Evolutionary conservation across 805 yeast genomes (phyloP).

Genomic region (Spathaspora sp.): DNA sequence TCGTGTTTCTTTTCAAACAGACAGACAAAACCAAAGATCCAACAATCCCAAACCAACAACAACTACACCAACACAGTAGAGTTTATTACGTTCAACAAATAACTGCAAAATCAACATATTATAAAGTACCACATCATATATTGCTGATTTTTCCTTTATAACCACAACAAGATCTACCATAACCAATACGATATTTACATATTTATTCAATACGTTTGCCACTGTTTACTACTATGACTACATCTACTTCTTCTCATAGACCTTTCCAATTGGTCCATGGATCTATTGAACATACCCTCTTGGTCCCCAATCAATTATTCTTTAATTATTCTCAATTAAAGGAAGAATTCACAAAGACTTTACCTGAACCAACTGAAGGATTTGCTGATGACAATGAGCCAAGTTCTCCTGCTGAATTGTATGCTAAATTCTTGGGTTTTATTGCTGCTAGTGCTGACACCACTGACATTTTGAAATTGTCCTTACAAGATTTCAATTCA

Average conservation of each 20-base stretch:
- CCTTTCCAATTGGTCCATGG: slow-evolving; percentile 86
- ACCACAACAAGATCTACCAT: background rate
- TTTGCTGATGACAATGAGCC: slow-evolving; percentile 88
- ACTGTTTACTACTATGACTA: background rate
- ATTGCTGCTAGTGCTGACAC: slow-evolving; percentile 40
- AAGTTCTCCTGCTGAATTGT: slow-evolving; percentile 76
- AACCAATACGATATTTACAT: too few relatives aligned
- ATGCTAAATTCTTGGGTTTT: slow-evolving; percentile 80
- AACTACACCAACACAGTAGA: background rate
- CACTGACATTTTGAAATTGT: slow-evolving; percentile 64
- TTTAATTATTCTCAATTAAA: slow-evolving; percentile 82
- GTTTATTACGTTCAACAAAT: background rate
- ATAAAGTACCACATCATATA: background rate
- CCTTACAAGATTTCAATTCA: slow-evolving; percentile 80
- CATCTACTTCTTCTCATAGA: slow-evolving; percentile 36
- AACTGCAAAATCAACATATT: background rate
- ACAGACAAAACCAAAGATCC: background rate
- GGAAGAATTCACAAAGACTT: slow-evolving; percentile 74
- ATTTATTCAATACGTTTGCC: too few relatives aligned
- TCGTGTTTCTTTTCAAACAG: background rate
- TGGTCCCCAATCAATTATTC: slow-evolving; percentile 79
- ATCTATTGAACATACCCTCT: slow-evolving; percentile 78
- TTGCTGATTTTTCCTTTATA: background rate
- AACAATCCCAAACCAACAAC: background rate
- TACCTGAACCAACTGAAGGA: slow-evolving; percentile 81